Conservation (phyloP, 805 yeast species). For the Yarrowia sp. region DNA sequence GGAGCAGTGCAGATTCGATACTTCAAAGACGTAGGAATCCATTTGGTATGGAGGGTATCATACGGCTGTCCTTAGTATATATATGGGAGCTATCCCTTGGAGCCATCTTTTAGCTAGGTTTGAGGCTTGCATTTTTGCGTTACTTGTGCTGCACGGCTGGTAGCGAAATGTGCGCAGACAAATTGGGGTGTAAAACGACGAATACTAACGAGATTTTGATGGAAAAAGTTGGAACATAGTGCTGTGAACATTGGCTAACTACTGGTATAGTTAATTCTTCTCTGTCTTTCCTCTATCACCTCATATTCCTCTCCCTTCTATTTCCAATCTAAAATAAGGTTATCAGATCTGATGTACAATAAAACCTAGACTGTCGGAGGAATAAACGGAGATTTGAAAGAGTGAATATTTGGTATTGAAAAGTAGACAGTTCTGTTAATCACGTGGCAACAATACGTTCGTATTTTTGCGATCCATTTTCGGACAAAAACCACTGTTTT, state of each 20-base stretch:
- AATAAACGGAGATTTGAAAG: neutral
- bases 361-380: neutral
- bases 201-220: neutral
- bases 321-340: neutral
- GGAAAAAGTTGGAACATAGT: too few relatives aligned
- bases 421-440: neutral
- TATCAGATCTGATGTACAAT: slow-evolving; percentile 6
- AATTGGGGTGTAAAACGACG: neutral
- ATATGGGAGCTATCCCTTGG: neutral
- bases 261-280: too few relatives aligned
- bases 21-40: slow-evolving; percentile 30
- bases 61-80: slow-evolving; percentile 1
- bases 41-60: neutral
- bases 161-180: slow-evolving; percentile 32
- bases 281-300: neutral
- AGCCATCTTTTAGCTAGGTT: neutral
- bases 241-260: too few relatives aligned
- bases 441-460: neutral
- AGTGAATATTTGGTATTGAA: too few relatives aligned
- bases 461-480: neutral
- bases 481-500: neutral
- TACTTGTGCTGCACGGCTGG: slow-evolving; percentile 35
- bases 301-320: neutral
- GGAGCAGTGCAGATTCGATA: slow-evolving; percentile 30
- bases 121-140: slow-evolving; percentile 14